These are phyloP conservation scores for Tricharina praecox DNA, from an alignment of 495 filamentous ascomycete species.

Conservation along the genomic window DNA sequence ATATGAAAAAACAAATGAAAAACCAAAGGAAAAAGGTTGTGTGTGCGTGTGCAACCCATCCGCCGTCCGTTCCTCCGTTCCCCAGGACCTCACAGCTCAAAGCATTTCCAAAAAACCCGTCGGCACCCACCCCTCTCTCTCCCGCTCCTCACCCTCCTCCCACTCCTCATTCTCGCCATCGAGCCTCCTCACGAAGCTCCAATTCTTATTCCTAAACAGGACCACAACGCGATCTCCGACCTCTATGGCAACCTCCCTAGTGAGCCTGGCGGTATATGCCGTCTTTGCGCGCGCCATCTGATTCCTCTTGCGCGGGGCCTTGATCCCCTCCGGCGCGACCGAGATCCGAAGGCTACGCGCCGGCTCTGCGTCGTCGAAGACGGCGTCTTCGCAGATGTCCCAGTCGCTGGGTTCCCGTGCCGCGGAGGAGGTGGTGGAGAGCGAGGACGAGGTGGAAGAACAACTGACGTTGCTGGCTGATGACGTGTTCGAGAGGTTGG, in stretches of 20 bases:
- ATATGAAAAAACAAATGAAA: neutral
- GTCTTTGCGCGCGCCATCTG: neutral
- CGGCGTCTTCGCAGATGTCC: neutral
- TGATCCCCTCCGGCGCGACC: neutral
- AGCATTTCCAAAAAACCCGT: neutral
- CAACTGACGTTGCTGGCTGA: neutral
- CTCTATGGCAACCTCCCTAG: neutral
- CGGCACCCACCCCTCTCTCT: constrained; percentile 5
- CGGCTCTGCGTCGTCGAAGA: neutral
- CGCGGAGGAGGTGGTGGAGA: no score
- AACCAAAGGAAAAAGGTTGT: neutral
- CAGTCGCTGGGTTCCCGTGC: neutral
- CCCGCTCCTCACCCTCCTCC: no score
- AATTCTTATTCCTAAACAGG: constrained; percentile 1
- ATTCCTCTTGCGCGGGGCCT: neutral
- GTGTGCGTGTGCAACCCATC: neutral
- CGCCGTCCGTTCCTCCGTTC: neutral
- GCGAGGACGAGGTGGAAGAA: no score
- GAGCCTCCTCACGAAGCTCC: neutral
- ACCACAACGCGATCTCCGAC: neutral
- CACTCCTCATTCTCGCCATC: no score
- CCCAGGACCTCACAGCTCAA: neutral
- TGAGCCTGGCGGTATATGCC: neutral
- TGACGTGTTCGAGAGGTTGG: neutral
- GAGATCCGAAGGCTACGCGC: no score